These are phyloP conservation scores for Avena atlantica DNA, from an alignment of 176 grass and related monocot species.

Conservation along the genomic window DNA sequence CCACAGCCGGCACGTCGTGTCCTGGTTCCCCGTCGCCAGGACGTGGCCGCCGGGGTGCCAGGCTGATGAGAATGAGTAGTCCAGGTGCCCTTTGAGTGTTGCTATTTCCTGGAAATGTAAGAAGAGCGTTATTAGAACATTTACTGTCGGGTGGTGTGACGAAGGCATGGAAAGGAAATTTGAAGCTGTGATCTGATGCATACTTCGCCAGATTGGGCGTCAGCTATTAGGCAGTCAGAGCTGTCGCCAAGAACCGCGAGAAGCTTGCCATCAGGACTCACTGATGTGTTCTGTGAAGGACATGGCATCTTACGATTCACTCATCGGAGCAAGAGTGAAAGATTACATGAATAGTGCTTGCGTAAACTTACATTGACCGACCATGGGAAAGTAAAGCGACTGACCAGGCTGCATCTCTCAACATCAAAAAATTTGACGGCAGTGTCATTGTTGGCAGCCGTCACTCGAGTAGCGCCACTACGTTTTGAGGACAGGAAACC, in stretches of 20 bases:
- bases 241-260: constrained; percentile 74
- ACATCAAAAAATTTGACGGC: constrained; percentile 56
- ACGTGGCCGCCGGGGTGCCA: constrained; percentile 63
- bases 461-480: constrained; percentile 63
- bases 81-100: constrained; percentile 61
- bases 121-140: not conserved
- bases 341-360: not conserved
- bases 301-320: not conserved
- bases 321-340: not conserved
- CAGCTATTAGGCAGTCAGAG: constrained; percentile 62
- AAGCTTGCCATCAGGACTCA: constrained; percentile 72
- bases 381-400: constrained; percentile 53
- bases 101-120: constrained; percentile 47
- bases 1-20: constrained; percentile 80
- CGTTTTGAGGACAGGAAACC: constrained; percentile 10
- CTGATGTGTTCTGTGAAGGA: constrained; percentile 53
- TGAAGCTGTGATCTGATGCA: not conserved
- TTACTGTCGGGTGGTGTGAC: not conserved
- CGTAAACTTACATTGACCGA: constrained; percentile 70
- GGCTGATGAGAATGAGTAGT: constrained; percentile 80
- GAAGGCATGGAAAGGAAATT: not conserved
- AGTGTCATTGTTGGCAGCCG: constrained; percentile 64
- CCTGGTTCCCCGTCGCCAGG: constrained; percentile 79
- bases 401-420: constrained; percentile 49
- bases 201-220: constrained; percentile 76